Evolutionary conservation across 805 yeast species (phyloP), one percentile per base, ranked within the genome.

Genomic region (Metschnikowia gelsemii): DNA sequence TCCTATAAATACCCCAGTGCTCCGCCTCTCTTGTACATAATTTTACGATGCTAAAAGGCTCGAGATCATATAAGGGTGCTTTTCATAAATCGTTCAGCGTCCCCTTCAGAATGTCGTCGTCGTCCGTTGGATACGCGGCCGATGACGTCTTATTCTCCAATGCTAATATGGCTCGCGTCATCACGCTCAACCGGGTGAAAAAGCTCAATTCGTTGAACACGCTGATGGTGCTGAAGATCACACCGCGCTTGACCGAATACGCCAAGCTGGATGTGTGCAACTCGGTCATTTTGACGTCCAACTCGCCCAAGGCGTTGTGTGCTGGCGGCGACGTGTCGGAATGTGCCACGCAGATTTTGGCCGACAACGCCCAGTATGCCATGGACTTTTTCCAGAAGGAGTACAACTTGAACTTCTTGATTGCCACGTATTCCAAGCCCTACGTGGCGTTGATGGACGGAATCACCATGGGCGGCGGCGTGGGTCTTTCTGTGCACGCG

Each of bases 401-500:
- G 65, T 91, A 93, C 68, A 79, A 82, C 47, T 68, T 93, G 56
- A 82, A 93, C 69, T 85, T 82, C 57, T 67, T 83, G 37, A 70
- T 90, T 46, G 82, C 95, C 8, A 82, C 91, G n/a, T 89, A 80
- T 54, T 70, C 81, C 44, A 91, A 89, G 68, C 98, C 98, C 1
- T 75, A 86, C 46, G 82, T 93, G n/a, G 72, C 95, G 0, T 57
- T 88, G 27, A 82, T 85, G 80, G 83, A 93, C 58, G 97, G 98
- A 17, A 87, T 91, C 54, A 87, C 91, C 20, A 88, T 93, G 96
- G 99, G 98, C 41, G 98, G 98, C 38, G 98, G 98, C 54, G 96
- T 89, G 32, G 98, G 99, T 4, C 68, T 93, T 32, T 75, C 91
- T 0, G 84, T 87, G 30, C 98, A 93, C 64, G 83, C 87, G 9